Base-by-base conservation (phyloP, 495 filamentous ascomycete genomes). In the Talaromyces proteolyticus region DNA sequence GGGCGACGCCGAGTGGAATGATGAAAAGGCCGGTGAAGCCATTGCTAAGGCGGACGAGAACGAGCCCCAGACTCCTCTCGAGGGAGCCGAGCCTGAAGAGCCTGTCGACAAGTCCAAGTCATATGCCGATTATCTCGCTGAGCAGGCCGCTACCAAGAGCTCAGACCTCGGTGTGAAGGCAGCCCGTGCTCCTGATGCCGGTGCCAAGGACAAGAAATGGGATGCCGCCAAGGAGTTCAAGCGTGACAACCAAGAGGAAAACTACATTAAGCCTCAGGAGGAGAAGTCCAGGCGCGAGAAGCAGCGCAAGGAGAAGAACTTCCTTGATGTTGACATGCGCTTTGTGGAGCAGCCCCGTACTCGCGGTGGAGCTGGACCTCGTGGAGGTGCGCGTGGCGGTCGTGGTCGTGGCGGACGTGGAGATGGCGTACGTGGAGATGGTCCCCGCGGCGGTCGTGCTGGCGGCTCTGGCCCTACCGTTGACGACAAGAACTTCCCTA, bases 171-270 rank as follows among this genome's bases (percentile, higher is more conserved):
- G 83, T 61, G 70, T 73, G 34, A 79, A 81, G 56, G 77, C 87
- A 53, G 78, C 84, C 52, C 89, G 92, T 70, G 81, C 91, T 72
- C 78, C 93, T 61, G 96, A 96, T 75, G 91, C 95, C 74, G 93
- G 90, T 60, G 73, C 63, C 72, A 86, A 88, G 76, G 82, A 89
- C 69, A 91, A 92, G 79, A 95, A 96, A 79, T 95, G 89, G 88
- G 86, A 87, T 54, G 74, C 79, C 51, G 89, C 90, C 61, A 91
- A 89, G 74, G 76, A 87, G 52, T 64, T 96, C 51, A 63, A 70
- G 66, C 86, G 85, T 63, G 80, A 82, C 41, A 80, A 90, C 45
- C 76, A 80, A 21, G 83, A 87, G 52, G 84, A 86, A 37, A 76
- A 77, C 51, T 96, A 86, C 77, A 82, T 96, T 64, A 70, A 85